Percentiles rank a stretch among this genome's conserved stretches.
phyloP scores from a whole-genome alignment of 495 filamentous ascomycete species.

The Saxophila tyrrhenica region DNA sequence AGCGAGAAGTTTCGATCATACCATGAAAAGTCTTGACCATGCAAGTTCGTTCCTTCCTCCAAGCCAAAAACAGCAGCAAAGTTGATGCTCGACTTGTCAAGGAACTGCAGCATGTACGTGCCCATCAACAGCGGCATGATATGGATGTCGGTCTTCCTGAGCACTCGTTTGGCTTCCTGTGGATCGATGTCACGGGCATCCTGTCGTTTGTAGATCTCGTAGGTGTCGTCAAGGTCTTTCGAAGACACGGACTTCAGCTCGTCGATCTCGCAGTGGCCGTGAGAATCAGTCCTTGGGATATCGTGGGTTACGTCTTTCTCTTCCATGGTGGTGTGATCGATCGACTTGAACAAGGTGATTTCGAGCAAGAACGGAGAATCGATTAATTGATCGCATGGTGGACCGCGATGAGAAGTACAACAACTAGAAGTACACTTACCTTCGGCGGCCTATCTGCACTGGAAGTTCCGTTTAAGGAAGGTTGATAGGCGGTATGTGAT shows the following conservation, averaged over 20 bases:
- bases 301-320: neutral
- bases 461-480: neutral
- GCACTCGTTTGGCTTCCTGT: slow-evolving; percentile 37
- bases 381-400: too few relatives aligned
- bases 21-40: slow-evolving; percentile 46
- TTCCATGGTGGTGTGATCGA: neutral
- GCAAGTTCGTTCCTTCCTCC: slow-evolving; percentile 39
- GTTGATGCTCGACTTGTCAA: slow-evolving; percentile 51
- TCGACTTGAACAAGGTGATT: too few relatives aligned
- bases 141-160: slow-evolving; percentile 44
- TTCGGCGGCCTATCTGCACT: neutral
- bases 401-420: too few relatives aligned
- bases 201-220: slow-evolving; percentile 35
- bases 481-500: neutral
- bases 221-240: slow-evolving; percentile 35
- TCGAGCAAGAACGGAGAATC: too few relatives aligned
- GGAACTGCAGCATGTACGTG: slow-evolving; percentile 45
- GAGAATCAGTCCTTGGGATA: neutral
- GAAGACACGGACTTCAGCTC: neutral
- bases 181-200: slow-evolving; percentile 30
- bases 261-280: neutral
- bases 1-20: neutral
- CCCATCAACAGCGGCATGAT: slow-evolving; percentile 46
- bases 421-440: too few relatives aligned
- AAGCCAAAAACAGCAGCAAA: slow-evolving; percentile 50